Evolutionary conservation across 306 rosid genomes (phyloP).

Genomic region (Arachis hypogaea): DNA sequence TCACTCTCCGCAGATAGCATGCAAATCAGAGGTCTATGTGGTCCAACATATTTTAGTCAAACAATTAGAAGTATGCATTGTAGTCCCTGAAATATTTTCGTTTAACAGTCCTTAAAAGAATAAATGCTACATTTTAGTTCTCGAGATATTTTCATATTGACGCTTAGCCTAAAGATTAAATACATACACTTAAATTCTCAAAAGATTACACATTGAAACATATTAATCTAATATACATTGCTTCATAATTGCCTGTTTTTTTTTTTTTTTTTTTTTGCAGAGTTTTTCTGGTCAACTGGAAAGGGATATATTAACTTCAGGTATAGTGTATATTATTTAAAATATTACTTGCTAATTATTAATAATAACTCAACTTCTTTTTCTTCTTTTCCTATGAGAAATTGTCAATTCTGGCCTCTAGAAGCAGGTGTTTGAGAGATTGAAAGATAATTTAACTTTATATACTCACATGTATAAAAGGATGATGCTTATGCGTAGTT

Average conservation of each 20-base stretch:
- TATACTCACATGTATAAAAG: constrained; percentile 14
- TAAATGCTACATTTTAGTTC: no score
- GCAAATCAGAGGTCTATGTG: no score
- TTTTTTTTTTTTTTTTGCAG: constrained; percentile 48
- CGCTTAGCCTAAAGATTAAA: no score
- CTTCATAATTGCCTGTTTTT: constrained; percentile 22
- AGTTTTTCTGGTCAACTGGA: constrained; percentile 94
- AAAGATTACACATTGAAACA: no score
- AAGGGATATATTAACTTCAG: constrained; percentile 89
- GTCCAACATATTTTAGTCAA: no score
- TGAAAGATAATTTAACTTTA: constrained; percentile 17
- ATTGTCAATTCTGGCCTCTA: constrained; percentile 16
- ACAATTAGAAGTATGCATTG: no score
- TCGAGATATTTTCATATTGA: no score
- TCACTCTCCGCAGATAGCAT: no score
- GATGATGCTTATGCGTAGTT: constrained; percentile 21
- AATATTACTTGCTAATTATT: constrained; percentile 1
- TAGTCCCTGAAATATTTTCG: no score
- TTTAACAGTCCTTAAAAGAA: no score
- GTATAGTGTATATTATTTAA: constrained; percentile 51
- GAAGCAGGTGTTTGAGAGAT: constrained; percentile 20
- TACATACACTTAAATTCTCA: no score
- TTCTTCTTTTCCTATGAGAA: not conserved
- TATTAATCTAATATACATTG: not conserved
- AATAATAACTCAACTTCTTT: constrained; percentile 18